These are phyloP conservation scores for Aspergillus ibericus DNA, from an alignment of 2,329 filamentous ascomycete genomes.

Conservation along the genomic window DNA sequence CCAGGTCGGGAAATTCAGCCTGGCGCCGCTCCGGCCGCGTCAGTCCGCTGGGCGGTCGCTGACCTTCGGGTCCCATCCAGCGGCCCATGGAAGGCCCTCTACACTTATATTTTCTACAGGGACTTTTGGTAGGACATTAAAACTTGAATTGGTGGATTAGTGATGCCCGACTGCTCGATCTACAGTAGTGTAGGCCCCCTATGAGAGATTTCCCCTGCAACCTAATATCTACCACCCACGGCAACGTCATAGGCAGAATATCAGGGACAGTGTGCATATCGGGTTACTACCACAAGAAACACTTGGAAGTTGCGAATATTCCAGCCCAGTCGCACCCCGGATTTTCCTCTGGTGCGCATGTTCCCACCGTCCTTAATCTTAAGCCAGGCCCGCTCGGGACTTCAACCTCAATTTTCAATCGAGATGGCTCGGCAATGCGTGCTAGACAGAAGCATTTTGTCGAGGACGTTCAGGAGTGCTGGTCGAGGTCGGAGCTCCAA, in stretches of 20 bases:
- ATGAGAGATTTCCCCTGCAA: neutral
- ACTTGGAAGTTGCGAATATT: neutral
- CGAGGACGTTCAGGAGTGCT: neutral
- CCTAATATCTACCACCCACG: constrained; percentile 3
- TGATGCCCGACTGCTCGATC: neutral
- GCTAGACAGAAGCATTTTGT: neutral
- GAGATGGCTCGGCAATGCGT: neutral
- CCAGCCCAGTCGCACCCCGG: neutral
- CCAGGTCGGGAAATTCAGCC: constrained; percentile 20
- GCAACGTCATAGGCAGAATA: constrained; percentile 7
- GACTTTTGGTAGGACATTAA: neutral
- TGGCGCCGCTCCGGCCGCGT: constrained; percentile 10
- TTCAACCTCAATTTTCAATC: neutral
- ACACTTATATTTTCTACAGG: neutral
- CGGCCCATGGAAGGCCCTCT: no score
- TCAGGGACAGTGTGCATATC: neutral
- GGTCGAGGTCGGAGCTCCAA: constrained; percentile 8
- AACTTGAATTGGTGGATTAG: neutral
- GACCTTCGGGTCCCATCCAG: neutral
- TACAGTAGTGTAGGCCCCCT: neutral
- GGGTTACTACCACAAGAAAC: neutral
- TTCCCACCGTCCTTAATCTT: neutral
- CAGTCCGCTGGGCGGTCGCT: constrained; percentile 17
- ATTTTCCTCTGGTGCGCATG: neutral
- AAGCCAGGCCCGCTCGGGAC: neutral